Base-by-base conservation (phyloP, 139 green algal species). In the Yamagishiella unicocca region DNA sequence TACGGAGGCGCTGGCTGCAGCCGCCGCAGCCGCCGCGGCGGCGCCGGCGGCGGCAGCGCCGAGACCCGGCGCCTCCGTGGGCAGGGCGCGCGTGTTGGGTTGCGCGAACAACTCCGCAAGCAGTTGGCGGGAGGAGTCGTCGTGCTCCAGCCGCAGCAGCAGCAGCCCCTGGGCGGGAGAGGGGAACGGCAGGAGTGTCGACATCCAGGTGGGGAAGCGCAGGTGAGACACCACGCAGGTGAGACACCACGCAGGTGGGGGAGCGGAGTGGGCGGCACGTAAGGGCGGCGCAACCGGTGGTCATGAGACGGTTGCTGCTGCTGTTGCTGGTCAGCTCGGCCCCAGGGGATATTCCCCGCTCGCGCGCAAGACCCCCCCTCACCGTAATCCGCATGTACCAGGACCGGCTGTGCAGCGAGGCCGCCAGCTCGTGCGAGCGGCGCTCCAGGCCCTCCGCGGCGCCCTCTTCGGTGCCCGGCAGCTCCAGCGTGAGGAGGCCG, bases 351-450 rank as follows among this genome's bases (percentile, higher is more conserved):
- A n/a, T n/a, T n/a, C n/a, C n/a, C n/a, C n/a, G n/a, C n/a, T n/a
- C n/a, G n/a, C n/a, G n/a, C n/a, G n/a, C n/a, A n/a, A n/a, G n/a
- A n/a, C n/a, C n/a, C n/a, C n/a, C n/a, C n/a, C 76, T 27, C 54
- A 96, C 87, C 83, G 92, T 87, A 38, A 96, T 85, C n/a, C 87
- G 70, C 81, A 90, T 79, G 55, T 93, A 74, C 80, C 82, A 91
- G 25, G 93, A 92, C 4, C 84, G 76, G 66, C 92, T 89, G 73
- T 95, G 89, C 85, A 96, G 81, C 27, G 83, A 71, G 0, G 87
- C 75, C 5, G 62, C 64, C 46, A 68, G 46, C 10, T 79, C 86
- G 50, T 88, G 80, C 2, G 70, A 46, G 10, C 62, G 43, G 46
- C 55, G 42, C 46, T 80, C 64, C 9, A 46, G 22, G 53, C 71